phyloP scores from a whole-genome alignment of 2,329 filamentous ascomycete species.

The Lecanosticta acicola region DNA sequence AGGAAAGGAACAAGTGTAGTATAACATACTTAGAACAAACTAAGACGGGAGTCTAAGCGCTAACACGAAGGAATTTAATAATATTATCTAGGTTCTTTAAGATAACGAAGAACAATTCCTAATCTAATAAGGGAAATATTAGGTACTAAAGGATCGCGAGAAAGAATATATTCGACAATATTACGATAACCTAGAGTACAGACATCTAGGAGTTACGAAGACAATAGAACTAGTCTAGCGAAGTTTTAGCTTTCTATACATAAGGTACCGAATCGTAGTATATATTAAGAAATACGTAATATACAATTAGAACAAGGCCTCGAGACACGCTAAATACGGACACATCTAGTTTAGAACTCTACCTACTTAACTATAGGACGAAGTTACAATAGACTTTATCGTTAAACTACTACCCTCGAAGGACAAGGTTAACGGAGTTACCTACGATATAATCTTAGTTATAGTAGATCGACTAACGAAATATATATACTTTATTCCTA shows the following conservation, averaged over 20 bases:
- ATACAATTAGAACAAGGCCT: slow-evolving; percentile 9
- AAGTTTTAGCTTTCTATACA: slow-evolving; percentile 7
- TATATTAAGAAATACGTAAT: slow-evolving; percentile 12
- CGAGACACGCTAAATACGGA: slow-evolving; percentile 10
- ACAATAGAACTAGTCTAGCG: neutral
- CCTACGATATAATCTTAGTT: slow-evolving; percentile 17
- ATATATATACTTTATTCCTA: slow-evolving; percentile 2
- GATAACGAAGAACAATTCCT: slow-evolving; percentile 10
- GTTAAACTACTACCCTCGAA: slow-evolving; percentile 14
- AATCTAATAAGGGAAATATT: slow-evolving; percentile 8
- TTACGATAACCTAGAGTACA: slow-evolving; percentile 8
- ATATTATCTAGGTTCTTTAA: slow-evolving; percentile 4
- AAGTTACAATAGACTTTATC: slow-evolving; percentile 8
- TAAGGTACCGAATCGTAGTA: slow-evolving; percentile 1
- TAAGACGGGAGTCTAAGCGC: neutral
- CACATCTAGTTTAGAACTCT: slow-evolving; percentile 9
- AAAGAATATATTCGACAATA: slow-evolving; percentile 12
- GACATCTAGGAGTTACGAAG: slow-evolving; percentile 3
- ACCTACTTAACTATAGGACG: slow-evolving; percentile 11
- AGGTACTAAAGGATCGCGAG: slow-evolving; percentile 7
- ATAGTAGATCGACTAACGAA: slow-evolving; percentile 21
- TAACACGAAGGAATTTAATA: slow-evolving; percentile 6
- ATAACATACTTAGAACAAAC: neutral
- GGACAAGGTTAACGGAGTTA: slow-evolving; percentile 1
- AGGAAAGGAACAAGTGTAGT: slow-evolving; percentile 3